A percentile compares a stretch with the other conserved stretches of the same genome.
Evolutionary conservation across 2,329 filamentous ascomycete species (phyloP).

Genomic region (Sarocladium brachiariae): DNA sequence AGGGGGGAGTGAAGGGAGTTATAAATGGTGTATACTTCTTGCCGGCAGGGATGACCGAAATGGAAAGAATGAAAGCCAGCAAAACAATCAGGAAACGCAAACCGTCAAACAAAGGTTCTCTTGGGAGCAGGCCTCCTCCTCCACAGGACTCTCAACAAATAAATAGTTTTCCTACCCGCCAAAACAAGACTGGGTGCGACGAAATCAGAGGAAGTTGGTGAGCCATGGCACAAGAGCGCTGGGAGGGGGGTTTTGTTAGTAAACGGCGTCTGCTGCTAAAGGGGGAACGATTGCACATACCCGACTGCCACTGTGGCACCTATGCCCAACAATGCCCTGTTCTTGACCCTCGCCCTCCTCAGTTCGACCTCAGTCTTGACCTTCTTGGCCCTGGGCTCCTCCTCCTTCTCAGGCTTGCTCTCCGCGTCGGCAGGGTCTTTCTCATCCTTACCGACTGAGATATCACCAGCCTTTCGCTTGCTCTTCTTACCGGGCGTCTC

Average conservation of each 20-base stretch:
- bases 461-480: conserved; percentile 71
- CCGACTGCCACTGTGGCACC: conserved; percentile 82
- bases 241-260: not conserved
- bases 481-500: conserved; percentile 37
- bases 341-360: conserved; percentile 79
- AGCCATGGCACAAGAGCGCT: conserved; percentile 13
- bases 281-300: conserved; percentile 55
- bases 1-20: not conserved
- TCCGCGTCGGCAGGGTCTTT: conserved; percentile 35
- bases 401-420: conserved; percentile 26
- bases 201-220: conserved; percentile 12
- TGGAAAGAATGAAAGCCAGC: not conserved
- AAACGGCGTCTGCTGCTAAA: not conserved
- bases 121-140: not conserved
- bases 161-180: not conserved
- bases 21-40: conserved; percentile 9
- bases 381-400: conserved; percentile 60
- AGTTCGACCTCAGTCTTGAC: conserved; percentile 74
- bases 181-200: not conserved
- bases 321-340: conserved; percentile 77
- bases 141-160: not conserved
- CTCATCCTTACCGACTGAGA: conserved; percentile 58
- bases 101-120: not conserved
- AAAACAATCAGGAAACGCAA: not conserved
- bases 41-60: not conserved